phyloP scores from a whole-genome alignment of 345 rosid genomes.

The Syzygium aromaticum region DNA sequence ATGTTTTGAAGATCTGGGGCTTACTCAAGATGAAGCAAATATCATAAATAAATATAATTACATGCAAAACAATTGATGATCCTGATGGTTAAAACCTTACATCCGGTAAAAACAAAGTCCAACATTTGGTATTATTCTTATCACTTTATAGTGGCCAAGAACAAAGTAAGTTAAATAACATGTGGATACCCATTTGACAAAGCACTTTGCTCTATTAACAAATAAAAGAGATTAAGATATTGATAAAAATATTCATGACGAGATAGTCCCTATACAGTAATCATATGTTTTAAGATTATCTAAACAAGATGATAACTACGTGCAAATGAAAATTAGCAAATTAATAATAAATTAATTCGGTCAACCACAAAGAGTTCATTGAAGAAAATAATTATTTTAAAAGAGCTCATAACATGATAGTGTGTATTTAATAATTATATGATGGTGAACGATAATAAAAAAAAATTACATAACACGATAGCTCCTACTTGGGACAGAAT shows the following conservation, averaged over 20 bases:
- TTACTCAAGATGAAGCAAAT: neutral
- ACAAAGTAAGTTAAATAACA: neutral
- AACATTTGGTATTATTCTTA: neutral
- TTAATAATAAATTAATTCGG: neutral
- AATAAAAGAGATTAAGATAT: neutral
- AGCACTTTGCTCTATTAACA: neutral
- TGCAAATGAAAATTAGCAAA: neutral
- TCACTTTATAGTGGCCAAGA: neutral
- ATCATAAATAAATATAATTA: neutral
- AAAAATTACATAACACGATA: neutral
- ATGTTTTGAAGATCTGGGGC: neutral
- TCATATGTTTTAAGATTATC: neutral
- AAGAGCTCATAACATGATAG: neutral
- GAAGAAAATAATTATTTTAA: neutral
- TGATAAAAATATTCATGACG: neutral
- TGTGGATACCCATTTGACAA: neutral
- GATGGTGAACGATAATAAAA: neutral
- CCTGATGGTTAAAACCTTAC: neutral
- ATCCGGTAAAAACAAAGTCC: neutral
- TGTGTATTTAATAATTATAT: neutral
- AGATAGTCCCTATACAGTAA: neutral
- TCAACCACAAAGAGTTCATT: neutral
- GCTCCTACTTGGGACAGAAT: neutral
- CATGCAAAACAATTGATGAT: neutral
- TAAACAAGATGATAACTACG: neutral